These are phyloP conservation scores for Tirmania nivea DNA, from an alignment of 495 filamentous ascomycete species.

Conservation along the genomic window DNA sequence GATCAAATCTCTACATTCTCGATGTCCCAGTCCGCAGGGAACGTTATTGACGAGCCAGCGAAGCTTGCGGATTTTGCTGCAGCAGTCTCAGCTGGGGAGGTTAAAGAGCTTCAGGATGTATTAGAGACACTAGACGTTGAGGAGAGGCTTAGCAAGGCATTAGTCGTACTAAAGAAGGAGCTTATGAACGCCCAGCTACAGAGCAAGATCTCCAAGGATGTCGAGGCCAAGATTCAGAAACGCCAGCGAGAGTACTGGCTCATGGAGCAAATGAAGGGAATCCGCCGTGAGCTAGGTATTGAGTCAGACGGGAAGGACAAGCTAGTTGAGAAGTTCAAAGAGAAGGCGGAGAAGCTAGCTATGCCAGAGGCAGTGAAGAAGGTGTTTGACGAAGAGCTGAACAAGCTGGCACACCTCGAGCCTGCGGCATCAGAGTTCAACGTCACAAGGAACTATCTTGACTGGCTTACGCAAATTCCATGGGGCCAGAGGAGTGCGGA, in stretches of 20 bases:
- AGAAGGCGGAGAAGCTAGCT: slow-evolving; percentile 78
- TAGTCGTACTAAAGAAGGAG: slow-evolving; percentile 89
- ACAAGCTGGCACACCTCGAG: slow-evolving; percentile 86
- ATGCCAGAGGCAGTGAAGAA: slow-evolving; percentile 95
- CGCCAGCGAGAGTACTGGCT: slow-evolving; percentile 96
- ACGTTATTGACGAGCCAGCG: slow-evolving; percentile 80
- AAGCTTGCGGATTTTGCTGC: slow-evolving; percentile 95
- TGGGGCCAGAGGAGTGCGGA: slow-evolving; percentile 93
- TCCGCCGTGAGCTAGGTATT: slow-evolving; percentile 80
- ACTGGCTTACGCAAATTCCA: slow-evolving; percentile 95
- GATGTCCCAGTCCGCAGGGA: slow-evolving; percentile 80
- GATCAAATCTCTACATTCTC: slow-evolving; percentile 97
- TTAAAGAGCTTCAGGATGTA: slow-evolving; percentile 85
- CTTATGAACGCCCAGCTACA: slow-evolving; percentile 93
- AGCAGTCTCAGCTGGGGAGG: slow-evolving; percentile 75
- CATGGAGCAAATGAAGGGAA: slow-evolving; percentile 99
- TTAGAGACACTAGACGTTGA: slow-evolving; percentile 72
- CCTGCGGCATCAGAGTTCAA: slow-evolving; percentile 95
- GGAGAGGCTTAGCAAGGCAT: slow-evolving; percentile 67
- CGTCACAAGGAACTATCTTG: slow-evolving; percentile 95
- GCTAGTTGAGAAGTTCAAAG: slow-evolving; percentile 87
- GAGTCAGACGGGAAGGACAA: slow-evolving; percentile 97
- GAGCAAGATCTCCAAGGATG: slow-evolving; percentile 93
- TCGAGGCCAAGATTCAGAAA: slow-evolving; percentile 94
- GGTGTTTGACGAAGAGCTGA: slow-evolving; percentile 95